Percentiles rank a stretch among this genome's conserved stretches.
Conservation (phyloP, 495 filamentous ascomycete species). For the Recurvomyces mirabilis region DNA sequence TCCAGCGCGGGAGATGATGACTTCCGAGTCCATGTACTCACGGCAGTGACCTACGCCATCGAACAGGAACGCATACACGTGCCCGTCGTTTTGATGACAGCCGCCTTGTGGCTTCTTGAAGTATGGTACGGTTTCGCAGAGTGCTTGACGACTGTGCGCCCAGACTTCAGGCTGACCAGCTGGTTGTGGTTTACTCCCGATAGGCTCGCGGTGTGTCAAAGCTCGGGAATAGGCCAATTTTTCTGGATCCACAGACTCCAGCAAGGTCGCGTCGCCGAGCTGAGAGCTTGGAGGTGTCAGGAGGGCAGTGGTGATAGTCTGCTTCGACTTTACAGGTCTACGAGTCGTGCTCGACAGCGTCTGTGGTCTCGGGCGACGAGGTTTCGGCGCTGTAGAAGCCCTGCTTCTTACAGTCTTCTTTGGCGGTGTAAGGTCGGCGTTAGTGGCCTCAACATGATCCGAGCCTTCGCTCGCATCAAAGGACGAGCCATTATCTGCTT, state of each 20-base stretch:
- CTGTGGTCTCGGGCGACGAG: too few species aligned
- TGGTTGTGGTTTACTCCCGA: slow-evolving; percentile 25
- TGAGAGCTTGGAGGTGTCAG: slow-evolving; percentile 1
- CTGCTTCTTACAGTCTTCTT: too few species aligned
- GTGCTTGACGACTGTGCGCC: slow-evolving; percentile 47
- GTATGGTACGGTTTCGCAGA: slow-evolving; percentile 59
- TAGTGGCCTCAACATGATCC: too few species aligned
- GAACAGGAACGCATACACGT: slow-evolving; percentile 49
- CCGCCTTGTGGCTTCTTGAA: slow-evolving; percentile 53
- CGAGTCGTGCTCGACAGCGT: too few species aligned
- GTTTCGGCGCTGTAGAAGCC: background rate
- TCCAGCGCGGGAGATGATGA: slow-evolving; percentile 46
- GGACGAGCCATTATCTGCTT: too few species aligned
- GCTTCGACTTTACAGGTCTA: too few species aligned
- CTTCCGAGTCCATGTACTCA: slow-evolving; percentile 50
- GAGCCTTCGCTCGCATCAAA: too few species aligned
- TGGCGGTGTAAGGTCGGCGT: too few species aligned
- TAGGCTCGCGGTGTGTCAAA: background rate
- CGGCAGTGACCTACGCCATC: slow-evolving; percentile 43
- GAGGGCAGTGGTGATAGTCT: background rate
- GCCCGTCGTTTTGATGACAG: slow-evolving; percentile 37
- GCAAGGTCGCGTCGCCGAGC: background rate
- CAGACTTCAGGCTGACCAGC: slow-evolving; percentile 42
- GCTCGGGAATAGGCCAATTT: background rate
- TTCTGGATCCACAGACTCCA: background rate